A percentile compares a stretch with the other conserved stretches of the same genome.
Conservation (phyloP, 2,329 filamentous ascomycete genomes). For the Penicillium sp. region DNA sequence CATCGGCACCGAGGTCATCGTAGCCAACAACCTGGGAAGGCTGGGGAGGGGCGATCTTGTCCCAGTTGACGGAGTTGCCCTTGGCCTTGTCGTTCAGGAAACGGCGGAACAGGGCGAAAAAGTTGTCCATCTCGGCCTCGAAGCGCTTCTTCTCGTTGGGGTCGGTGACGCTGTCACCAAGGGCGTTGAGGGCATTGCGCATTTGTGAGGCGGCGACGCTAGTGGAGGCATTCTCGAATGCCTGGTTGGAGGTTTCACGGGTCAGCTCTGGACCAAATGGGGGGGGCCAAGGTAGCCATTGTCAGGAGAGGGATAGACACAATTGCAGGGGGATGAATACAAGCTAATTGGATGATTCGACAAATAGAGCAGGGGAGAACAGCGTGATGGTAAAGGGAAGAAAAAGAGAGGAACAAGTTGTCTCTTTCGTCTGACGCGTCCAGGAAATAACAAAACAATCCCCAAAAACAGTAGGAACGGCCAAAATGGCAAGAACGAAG, state of each 20-base stretch:
- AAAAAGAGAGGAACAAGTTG: neutral
- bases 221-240: conserved; percentile 98
- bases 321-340: neutral
- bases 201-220: conserved; percentile 98
- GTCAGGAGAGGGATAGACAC: neutral
- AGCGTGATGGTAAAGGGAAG: neutral
- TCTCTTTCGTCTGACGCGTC: neutral
- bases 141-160: conserved; percentile 74
- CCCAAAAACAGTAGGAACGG: neutral
- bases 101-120: conserved; percentile 96
- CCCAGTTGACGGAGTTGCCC: conserved; percentile 94
- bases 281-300: conserved; percentile 5
- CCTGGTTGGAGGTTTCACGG: conserved; percentile 55
- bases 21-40: conserved; percentile 94
- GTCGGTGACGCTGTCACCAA: conserved; percentile 86
- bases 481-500: neutral
- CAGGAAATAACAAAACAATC: neutral
- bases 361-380: neutral
- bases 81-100: conserved; percentile 99
- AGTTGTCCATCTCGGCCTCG: conserved; percentile 99
- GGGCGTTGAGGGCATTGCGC: conserved; percentile 93
- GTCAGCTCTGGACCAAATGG: conserved; percentile 8
- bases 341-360: neutral
- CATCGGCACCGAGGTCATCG: conserved; percentile 80
- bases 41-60: conserved; percentile 90